A percentile compares a stretch with the other conserved stretches of the same genome.
phyloP scores from a whole-genome alignment of 768 basidiomycete genomes.

The Lentinula edodes region DNA sequence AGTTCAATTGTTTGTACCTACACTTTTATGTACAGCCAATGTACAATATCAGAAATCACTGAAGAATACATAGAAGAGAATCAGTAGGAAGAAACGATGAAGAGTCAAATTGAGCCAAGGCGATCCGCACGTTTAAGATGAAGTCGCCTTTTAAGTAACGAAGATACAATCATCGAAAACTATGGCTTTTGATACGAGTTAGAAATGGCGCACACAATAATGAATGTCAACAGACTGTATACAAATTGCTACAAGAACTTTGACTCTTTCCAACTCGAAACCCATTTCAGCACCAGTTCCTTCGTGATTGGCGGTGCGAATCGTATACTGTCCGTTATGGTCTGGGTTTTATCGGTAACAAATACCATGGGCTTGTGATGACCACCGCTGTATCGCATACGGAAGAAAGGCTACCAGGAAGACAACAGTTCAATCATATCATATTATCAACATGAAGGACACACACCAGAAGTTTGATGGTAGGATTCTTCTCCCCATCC shows the following conservation, averaged over 20 bases:
- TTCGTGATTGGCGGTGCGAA: constrained; percentile 22
- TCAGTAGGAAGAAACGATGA: too few species aligned
- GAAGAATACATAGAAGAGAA: too few species aligned
- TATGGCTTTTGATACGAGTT: too few species aligned
- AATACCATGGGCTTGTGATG: constrained; percentile 28
- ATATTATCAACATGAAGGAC: background rate
- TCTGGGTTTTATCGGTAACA: constrained; percentile 23
- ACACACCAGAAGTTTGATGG: constrained; percentile 34
- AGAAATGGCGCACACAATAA: too few species aligned
- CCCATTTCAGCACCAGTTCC: constrained; percentile 35
- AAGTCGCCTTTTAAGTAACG: too few species aligned
- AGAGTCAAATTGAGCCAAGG: too few species aligned
- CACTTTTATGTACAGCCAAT: background rate
- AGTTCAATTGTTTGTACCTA: background rate
- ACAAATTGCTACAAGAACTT: constrained; percentile 22
- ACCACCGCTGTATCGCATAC: constrained; percentile 18
- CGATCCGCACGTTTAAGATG: too few species aligned
- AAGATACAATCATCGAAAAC: too few species aligned
- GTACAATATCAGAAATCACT: background rate
- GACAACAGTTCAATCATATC: background rate
- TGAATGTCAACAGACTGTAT: background rate
- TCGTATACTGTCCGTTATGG: constrained; percentile 25
- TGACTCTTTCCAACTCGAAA: constrained; percentile 32
- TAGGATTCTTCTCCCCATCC: constrained; percentile 33
- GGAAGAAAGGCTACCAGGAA: constrained; percentile 26